Conservation (phyloP, 352 stramenopile species). For the Pythium utonaiense region DNA sequence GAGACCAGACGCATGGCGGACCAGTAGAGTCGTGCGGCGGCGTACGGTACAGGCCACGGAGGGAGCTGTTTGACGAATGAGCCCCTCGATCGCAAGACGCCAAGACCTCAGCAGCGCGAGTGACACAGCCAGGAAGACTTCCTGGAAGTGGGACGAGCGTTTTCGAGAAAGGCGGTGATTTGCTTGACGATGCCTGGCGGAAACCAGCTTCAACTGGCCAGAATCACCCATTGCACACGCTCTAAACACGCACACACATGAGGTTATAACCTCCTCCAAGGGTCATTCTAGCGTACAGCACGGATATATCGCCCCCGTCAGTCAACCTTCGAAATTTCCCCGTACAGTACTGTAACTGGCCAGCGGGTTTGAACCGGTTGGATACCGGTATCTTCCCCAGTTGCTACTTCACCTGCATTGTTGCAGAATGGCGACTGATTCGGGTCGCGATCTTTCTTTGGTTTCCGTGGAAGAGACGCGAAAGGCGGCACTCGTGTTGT, state of each 20-base stretch:
- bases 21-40: too few species aligned
- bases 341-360: too few species aligned
- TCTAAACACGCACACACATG: not conserved
- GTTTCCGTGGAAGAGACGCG: constrained; percentile 11
- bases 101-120: too few species aligned
- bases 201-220: not conserved
- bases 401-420: not conserved
- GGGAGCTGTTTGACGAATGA: too few species aligned
- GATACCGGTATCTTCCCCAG: constrained; percentile 7
- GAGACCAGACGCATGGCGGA: constrained; percentile 3
- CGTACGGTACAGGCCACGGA: too few species aligned
- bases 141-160: not conserved
- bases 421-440: constrained; percentile 14
- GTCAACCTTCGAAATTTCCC: not conserved
- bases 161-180: not conserved
- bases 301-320: too few species aligned
- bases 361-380: too few species aligned
- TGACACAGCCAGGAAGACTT: not conserved
- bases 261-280: not conserved
- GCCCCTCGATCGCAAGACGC: too few species aligned
- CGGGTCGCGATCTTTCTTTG: constrained; percentile 23
- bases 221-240: not conserved
- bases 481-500: not conserved
- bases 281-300: too few species aligned
- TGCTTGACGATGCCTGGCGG: not conserved